Base-by-base conservation (phyloP, 2,329 filamentous ascomycete species). In the Fusarium decemcellulare region DNA sequence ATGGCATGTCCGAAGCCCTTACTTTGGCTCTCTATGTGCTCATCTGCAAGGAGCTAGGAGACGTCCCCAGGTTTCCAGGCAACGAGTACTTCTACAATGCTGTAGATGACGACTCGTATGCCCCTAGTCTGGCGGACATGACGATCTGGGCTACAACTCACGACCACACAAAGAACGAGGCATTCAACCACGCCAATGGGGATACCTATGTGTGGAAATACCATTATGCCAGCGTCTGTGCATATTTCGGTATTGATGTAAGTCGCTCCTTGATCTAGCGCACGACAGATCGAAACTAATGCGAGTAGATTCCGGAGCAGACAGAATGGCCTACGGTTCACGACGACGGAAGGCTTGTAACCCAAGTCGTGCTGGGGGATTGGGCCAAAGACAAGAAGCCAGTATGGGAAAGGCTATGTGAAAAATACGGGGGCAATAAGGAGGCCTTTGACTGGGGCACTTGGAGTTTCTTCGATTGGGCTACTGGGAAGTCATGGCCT, bases 121-220 rank as follows among this genome's bases (percentile, higher is more conserved):
- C 55, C 0, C 66, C 63, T 9, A 67, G 59, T 16, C 47, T 68
- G 9, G 65, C 65, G 11, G 62, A 68, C n/a, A 23, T 68, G 58
- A 59, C 42, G 11, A 51, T 68, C 2, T 68, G 65, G 62, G 62
- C 65, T 3, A 59, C 40, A 4, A 68, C 65, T 0, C 29, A 48
- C 8, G 54, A 61, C 7, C 57, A 65, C n/a, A 57, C 65, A 5
- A 39, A 65, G 29, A 65, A 68, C 6, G 65, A 68, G 50, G 65
- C 55, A 2, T 68, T 68, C n/a, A 68, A 66, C 37, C 65, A 68
- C 16, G 44, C 48, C 11, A 68, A 68, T 8, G 65, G 65, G 2
- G 63, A 68, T 23, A 63, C 66, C 2, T 63, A 63, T 50, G 46
- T 66, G 2, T 66, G 63, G 65, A 66, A 68, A 12, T 55, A 63